These are phyloP conservation scores for Przewalskia tangutica DNA, from an alignment of 257 asterid species.

Conservation along the genomic window DNA sequence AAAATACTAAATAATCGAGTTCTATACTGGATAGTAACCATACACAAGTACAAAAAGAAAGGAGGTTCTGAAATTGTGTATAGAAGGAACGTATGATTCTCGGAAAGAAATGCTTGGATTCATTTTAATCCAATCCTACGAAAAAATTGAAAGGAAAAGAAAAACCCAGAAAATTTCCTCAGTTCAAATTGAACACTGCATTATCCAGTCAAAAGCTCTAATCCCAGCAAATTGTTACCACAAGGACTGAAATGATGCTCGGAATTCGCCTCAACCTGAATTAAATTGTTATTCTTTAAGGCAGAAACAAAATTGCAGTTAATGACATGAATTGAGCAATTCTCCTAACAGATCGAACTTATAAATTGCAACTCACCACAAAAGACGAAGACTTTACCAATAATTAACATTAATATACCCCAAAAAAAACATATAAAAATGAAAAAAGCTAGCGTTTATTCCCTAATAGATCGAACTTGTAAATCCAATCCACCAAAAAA, in stretches of 20 bases:
- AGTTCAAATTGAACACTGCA: background rate
- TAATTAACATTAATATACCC: background rate
- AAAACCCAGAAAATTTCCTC: background rate
- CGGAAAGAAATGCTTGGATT: background rate
- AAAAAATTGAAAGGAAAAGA: background rate
- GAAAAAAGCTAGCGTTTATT: background rate
- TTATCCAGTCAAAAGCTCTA: background rate
- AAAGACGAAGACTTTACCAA: background rate
- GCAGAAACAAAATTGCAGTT: background rate
- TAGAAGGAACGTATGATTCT: background rate
- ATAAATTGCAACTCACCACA: background rate
- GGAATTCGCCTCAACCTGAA: background rate
- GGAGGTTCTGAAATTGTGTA: background rate
- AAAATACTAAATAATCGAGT: background rate
- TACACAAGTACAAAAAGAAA: background rate
- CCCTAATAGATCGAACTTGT: background rate
- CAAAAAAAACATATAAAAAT: no score
- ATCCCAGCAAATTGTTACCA: background rate
- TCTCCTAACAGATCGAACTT: background rate
- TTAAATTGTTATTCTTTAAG: background rate
- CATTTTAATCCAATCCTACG: background rate
- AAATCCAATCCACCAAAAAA: background rate
- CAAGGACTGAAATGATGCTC: background rate
- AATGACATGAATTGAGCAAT: background rate
- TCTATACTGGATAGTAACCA: background rate